Evolutionary conservation across 352 stramenopile genomes (phyloP).

Genomic region (Peronospora belbahrii): DNA sequence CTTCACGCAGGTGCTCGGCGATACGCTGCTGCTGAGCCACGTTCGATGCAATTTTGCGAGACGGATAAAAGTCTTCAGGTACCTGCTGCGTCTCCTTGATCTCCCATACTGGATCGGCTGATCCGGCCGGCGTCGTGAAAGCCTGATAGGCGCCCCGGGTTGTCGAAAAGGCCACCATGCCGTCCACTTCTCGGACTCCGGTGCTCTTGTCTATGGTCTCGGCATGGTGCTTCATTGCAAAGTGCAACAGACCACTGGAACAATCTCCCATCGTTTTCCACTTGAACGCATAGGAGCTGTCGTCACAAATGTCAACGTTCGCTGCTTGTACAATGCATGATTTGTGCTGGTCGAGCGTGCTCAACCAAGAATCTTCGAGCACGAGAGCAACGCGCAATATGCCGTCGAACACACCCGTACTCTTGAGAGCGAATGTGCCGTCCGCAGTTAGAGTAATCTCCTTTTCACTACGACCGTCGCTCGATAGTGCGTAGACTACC

Average conservation of each 20-base stretch:
- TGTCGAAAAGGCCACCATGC: slow-evolving; percentile 15
- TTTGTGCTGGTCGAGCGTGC: slow-evolving; percentile 40
- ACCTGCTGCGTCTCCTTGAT: slow-evolving; percentile 38
- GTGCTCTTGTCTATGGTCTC: slow-evolving; percentile 34
- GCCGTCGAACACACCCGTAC: slow-evolving; percentile 31
- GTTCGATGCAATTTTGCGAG: slow-evolving; percentile 19
- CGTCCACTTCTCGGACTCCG: slow-evolving; percentile 22
- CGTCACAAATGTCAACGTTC: slow-evolving; percentile 31
- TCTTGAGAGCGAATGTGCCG: slow-evolving; percentile 29
- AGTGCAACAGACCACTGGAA: slow-evolving; percentile 46
- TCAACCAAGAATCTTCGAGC: slow-evolving; percentile 29
- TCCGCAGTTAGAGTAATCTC: slow-evolving; percentile 35
- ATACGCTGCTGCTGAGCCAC: slow-evolving; percentile 34
- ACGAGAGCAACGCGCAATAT: slow-evolving; percentile 41
- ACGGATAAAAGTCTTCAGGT: slow-evolving; percentile 41
- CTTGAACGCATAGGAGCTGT: slow-evolving; percentile 43
- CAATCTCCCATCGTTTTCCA: slow-evolving; percentile 56
- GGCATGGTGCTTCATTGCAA: slow-evolving; percentile 43
- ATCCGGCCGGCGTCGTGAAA: slow-evolving; percentile 25
- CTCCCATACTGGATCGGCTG: slow-evolving; percentile 29
- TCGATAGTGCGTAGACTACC: slow-evolving; percentile 45
- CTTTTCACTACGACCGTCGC: slow-evolving; percentile 32
- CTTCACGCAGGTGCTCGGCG: slow-evolving; percentile 30
- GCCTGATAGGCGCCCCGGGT: slow-evolving; percentile 4
- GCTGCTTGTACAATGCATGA: slow-evolving; percentile 40